Evolutionary conservation across 345 rosid species (phyloP).

Genomic region (Draba incana): DNA sequence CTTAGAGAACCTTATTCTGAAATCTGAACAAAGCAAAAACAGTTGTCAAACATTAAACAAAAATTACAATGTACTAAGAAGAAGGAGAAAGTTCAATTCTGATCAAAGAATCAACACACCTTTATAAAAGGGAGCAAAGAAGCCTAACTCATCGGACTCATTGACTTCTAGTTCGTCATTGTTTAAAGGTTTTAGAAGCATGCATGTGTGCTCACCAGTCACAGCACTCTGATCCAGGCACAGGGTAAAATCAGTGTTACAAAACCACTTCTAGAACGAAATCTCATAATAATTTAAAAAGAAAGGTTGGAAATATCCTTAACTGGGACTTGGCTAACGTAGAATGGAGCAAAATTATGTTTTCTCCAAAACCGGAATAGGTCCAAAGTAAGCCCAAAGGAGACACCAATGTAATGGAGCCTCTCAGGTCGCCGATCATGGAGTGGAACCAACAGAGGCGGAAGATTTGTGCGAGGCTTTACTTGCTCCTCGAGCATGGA

Average conservation of each 20-base stretch:
- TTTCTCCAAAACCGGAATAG: constrained; percentile 95
- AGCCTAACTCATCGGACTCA: constrained; percentile 80
- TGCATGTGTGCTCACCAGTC: constrained; percentile 94
- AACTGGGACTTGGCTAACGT: constrained; percentile 87
- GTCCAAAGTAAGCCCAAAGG: constrained; percentile 96
- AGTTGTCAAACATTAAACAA: constrained; percentile 21
- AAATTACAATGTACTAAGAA: constrained; percentile 13
- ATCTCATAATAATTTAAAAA: constrained; percentile 3
- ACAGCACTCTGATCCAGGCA: constrained; percentile 64
- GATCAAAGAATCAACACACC: constrained; percentile 48
- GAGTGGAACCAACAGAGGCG: constrained; percentile 81
- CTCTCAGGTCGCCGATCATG: constrained; percentile 78
- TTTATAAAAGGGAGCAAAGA: constrained; percentile 85
- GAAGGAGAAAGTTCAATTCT: constrained; percentile 1
- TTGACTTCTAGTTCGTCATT: constrained; percentile 62
- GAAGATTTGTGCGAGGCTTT: constrained; percentile 80
- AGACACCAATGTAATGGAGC: constrained; percentile 90
- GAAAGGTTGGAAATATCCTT: constrained; percentile 40
- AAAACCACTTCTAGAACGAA: constrained; percentile 7
- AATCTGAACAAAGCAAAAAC: constrained; percentile 53
- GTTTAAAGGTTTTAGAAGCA: constrained; percentile 80
- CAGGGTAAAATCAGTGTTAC: constrained; percentile 11
- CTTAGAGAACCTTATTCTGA: constrained; percentile 69
- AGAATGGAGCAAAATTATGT: constrained; percentile 90
- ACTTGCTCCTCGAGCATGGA: constrained; percentile 87